Base-by-base conservation (phyloP, 1,139 yeast genomes). In the Yarrowia galli region DNA sequence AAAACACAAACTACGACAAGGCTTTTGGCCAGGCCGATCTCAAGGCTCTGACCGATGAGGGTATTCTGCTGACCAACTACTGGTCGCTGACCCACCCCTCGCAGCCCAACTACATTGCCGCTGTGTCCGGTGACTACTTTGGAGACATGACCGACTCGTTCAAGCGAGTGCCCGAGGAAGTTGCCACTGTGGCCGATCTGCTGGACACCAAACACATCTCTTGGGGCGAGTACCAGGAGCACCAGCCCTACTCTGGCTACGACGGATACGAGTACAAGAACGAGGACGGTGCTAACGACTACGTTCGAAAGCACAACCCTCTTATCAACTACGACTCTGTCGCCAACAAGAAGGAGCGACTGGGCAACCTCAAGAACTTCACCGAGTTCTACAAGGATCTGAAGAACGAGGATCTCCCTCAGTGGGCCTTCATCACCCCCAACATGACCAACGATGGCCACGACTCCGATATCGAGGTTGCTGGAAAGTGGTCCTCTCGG, bases 221-320 rank as follows among this genome's bases (percentile, higher is more conserved):
- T 16, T 83, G 85, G 85, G 84, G 79, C 65, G 84, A 83, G 75
- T 83, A 83, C 76, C 82, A 82, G 74, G 84, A 83, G 75, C 80
- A 81, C 73, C 71, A 76, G 77, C 86, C 86, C 48, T 82, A 82
- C 78, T 74, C 85, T 64, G 86, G 85, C 42, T 83, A 74, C 78
- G 74, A 78, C 68, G 86, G 86, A 68, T 81, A 77, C 76, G 76
- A 81, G 73, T 83, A 75, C 75, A 75, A 79, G 28, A 79, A 82
- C 75, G 83, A 79, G 72, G 77, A 79, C 38, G 77, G 73, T 68
- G 81, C 83, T 56, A 81, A 80, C 70, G 83, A 81, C 72, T 83
- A 83, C 73, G 81, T 83, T 45, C 81, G 86, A 74, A 83, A 84
- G 73, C 84, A 82, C 76, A 82, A 82, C 75, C 85, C 85, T 54